These are phyloP conservation scores for Skeletonema tropicum DNA, from an alignment of 108 stramenopile species.

Conservation along the genomic window DNA sequence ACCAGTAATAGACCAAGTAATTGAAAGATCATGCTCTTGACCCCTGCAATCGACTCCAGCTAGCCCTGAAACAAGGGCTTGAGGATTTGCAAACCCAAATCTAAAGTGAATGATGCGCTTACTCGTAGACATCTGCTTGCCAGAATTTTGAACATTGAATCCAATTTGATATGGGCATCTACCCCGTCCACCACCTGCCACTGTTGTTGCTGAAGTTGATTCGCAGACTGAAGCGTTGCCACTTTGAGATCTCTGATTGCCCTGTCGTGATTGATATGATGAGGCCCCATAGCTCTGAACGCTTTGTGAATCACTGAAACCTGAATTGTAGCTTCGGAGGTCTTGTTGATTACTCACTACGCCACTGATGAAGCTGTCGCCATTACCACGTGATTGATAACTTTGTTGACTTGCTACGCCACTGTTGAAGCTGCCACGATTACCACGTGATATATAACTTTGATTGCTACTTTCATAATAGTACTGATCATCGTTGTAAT, in stretches of 20 bases:
- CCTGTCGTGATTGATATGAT: background rate
- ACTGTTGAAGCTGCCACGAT: background rate
- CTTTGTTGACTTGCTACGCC: background rate
- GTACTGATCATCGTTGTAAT: background rate
- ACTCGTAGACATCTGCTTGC: constrained; percentile 67
- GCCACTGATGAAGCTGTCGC: background rate
- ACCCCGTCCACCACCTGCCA: constrained; percentile 32
- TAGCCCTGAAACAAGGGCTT: constrained; percentile 55
- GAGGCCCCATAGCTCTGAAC: background rate
- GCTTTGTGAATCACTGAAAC: background rate
- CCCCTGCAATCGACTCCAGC: constrained; percentile 77
- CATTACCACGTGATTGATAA: background rate
- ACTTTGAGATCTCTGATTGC: background rate
- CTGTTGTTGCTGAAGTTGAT: constrained; percentile 17
- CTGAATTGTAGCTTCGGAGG: background rate
- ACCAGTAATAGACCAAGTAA: constrained; percentile 77
- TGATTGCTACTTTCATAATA: background rate
- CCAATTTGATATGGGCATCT: constrained; percentile 46
- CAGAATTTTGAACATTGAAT: constrained; percentile 37
- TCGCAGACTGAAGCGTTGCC: background rate
- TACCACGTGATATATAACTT: background rate
- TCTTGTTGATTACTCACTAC: background rate
- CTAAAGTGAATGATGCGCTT: constrained; percentile 80
- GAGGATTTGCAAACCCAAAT: constrained; percentile 78
- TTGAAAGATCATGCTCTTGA: constrained; percentile 80